These are phyloP conservation scores for Ilyonectria robusta DNA, from an alignment of 2,329 filamentous ascomycete genomes.

Conservation along the genomic window DNA sequence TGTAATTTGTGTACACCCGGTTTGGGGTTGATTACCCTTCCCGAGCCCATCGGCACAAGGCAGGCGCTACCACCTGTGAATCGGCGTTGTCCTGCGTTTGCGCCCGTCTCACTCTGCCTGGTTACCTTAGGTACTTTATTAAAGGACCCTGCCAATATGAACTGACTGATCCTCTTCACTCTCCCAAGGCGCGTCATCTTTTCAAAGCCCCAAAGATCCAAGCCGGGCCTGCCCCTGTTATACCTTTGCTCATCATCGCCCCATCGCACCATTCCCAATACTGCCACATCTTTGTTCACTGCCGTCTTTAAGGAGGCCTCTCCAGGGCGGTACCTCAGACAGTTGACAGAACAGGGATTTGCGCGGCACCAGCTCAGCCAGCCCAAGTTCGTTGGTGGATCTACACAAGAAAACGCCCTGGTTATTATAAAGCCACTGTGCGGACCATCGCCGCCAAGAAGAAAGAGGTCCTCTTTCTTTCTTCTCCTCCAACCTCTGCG, in stretches of 20 bases:
- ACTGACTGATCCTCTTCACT: background rate
- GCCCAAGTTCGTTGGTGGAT: constrained; percentile 5
- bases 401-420: constrained; percentile 6
- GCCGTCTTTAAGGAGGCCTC: constrained; percentile 22
- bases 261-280: constrained; percentile 15
- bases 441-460: background rate
- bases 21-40: constrained; percentile 10
- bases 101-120: background rate
- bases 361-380: constrained; percentile 6
- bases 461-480: background rate
- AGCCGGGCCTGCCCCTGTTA: constrained; percentile 6
- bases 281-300: constrained; percentile 9
- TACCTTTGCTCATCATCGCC: constrained; percentile 1
- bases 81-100: constrained; percentile 1
- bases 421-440: constrained; percentile 6
- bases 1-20: constrained; percentile 5
- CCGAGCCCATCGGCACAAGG: background rate
- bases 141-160: background rate
- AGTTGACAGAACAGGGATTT: constrained; percentile 2
- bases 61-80: background rate
- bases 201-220: constrained; percentile 1
- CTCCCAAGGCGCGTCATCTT: constrained; percentile 8
- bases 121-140: background rate
- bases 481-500: background rate
- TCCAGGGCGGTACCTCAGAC: background rate